Evolutionary conservation across 2,329 filamentous ascomycete species (phyloP).

Genomic region (Podosphaera fusca): DNA sequence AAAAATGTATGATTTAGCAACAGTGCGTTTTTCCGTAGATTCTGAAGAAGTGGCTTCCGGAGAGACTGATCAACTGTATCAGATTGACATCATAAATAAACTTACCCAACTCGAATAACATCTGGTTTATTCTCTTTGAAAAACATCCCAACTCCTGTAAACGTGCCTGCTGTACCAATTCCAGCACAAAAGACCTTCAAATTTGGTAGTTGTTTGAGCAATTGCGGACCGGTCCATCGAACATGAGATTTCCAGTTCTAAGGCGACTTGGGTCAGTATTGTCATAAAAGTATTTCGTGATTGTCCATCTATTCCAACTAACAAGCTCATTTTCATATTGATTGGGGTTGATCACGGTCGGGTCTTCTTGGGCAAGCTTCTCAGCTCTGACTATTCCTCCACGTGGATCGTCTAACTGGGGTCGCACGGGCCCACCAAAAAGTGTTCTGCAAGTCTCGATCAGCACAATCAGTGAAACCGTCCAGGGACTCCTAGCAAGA

Average conservation of each 20-base stretch:
- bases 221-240: slow-evolving; percentile 35
- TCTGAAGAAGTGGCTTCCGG: too few relatives aligned
- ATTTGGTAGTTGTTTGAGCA: slow-evolving; percentile 29
- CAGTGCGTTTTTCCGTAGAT: too few relatives aligned
- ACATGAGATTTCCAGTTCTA: slow-evolving; percentile 31
- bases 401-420: background rate
- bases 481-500: background rate
- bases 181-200: slow-evolving; percentile 32
- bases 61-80: background rate
- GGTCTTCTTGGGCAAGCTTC: background rate
- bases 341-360: background rate
- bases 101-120: slow-evolving; percentile 1
- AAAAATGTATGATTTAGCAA: too few relatives aligned
- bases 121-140: slow-evolving; percentile 20
- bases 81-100: background rate
- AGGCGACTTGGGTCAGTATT: background rate
- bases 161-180: slow-evolving; percentile 30
- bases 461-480: background rate
- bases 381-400: background rate
- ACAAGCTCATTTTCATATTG: background rate
- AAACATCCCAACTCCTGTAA: slow-evolving; percentile 21
- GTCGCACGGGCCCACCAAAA: background rate
- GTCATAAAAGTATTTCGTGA: too few relatives aligned
- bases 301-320: background rate
- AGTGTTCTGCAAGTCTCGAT: background rate